Percentiles rank a stretch among this genome's conserved stretches.
phyloP scores from a whole-genome alignment of 2,329 filamentous ascomycete genomes.

The Fusarium sacchari region DNA sequence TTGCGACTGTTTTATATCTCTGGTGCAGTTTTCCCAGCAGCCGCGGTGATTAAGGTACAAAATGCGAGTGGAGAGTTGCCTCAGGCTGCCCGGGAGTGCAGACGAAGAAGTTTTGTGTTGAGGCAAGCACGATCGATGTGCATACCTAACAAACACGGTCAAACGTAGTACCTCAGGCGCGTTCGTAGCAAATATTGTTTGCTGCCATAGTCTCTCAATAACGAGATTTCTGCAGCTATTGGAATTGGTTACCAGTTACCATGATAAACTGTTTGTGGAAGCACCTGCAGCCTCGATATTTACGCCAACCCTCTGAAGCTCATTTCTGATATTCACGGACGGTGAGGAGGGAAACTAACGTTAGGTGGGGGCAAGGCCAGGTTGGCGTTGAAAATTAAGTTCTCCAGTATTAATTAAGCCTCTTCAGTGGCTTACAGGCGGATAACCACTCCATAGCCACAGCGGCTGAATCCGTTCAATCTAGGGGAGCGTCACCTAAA shows the following conservation, averaged over 20 bases:
- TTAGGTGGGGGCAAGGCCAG: neutral
- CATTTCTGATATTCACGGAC: conserved; percentile 21
- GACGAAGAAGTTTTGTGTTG: conserved; percentile 9
- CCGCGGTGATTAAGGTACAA: conserved; percentile 7
- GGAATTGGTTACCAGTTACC: neutral
- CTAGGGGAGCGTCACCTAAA: conserved; percentile 7
- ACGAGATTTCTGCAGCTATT: neutral
- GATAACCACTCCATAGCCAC: conserved; percentile 38
- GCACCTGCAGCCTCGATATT: neutral
- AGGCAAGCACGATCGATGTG: conserved; percentile 29
- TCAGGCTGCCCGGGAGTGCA: conserved; percentile 7
- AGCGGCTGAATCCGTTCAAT: conserved; percentile 35
- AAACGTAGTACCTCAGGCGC: conserved; percentile 19
- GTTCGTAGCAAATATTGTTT: conserved; percentile 15
- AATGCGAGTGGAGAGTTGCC: conserved; percentile 15
- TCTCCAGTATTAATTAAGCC: neutral
- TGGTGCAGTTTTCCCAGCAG: neutral
- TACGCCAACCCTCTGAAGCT: neutral
- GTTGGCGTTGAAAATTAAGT: conserved; percentile 26
- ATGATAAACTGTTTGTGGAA: neutral
- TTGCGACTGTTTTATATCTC: neutral
- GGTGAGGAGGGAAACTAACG: conserved; percentile 5
- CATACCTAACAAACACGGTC: conserved; percentile 8
- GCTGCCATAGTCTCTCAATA: conserved; percentile 15
- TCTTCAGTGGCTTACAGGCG: conserved; percentile 29